Evolutionary conservation across 192 early-diverging fungal genomes (phyloP), one percentile per base, ranked within the genome.

Genomic region (Dispira parvispora): DNA sequence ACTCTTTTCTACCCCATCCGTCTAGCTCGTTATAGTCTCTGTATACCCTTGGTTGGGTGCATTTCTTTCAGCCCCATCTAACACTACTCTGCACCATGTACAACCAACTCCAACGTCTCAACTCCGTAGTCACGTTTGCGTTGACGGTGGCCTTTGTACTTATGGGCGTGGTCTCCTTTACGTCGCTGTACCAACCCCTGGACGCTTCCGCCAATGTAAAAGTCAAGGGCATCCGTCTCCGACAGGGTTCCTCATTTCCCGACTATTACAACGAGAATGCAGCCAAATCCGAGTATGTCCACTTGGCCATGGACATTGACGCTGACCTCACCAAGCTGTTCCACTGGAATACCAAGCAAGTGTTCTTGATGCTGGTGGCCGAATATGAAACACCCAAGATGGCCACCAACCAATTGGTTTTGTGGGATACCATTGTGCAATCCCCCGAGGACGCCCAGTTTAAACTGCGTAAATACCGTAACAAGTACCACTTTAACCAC

Each of bases 331-430:
- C 81, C 21, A 75, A 78, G 12, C 69, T 88, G 26, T 94, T 90
- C 69, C 82, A 90, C 65, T 94, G 89, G 89, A 94, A 94, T 64
- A 89, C 88, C 42, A 94, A 94, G 67, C 86, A 89, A 69, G 67
- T 94, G 27, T 91, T 91, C 78, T 79, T 90, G 45, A 80, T 78
- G 46, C 72, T 86, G 21, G 80, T 89, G 10, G 86, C 79, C 11
- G 88, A 94, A 64, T 94, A 87, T 68, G 70, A 71, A 44, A 86
- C 86, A 10, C 71, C 75, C 20, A 69, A 74, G 26, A 81, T 88
- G 67, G 85, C 71, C 46, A 68, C 68, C 46, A 94, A 94, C 65
- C 82, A 90, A 63, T 79, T 88, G 45, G 80, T 86, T 2, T 62
- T 94, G 42, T 94, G 89, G 89, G 91, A 94, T 69, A 74, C 77